phyloP scores from a whole-genome alignment of 2,329 filamentous ascomycete species.

The Stachybotrys chartarum region DNA sequence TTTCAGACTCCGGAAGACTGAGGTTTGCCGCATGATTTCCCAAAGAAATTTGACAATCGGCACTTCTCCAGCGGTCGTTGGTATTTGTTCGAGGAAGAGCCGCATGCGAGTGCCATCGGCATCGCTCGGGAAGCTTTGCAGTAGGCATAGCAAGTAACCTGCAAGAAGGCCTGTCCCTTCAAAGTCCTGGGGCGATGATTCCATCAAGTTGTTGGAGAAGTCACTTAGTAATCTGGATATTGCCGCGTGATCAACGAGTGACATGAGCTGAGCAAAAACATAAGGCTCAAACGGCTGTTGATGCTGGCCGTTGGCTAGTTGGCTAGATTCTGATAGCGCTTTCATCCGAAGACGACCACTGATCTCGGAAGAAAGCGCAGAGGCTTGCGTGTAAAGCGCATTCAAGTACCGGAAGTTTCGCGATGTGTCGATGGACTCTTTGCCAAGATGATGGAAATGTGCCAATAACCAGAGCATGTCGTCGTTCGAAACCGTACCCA shows the following conservation, averaged over 20 bases:
- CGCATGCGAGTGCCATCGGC: constrained; percentile 93
- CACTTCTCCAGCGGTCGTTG: constrained; percentile 47
- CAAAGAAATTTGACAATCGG: constrained; percentile 65
- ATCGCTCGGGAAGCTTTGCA: constrained; percentile 75
- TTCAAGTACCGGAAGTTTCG: constrained; percentile 37
- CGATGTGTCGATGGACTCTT: constrained; percentile 23
- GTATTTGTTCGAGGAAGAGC: constrained; percentile 57
- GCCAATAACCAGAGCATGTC: constrained; percentile 58
- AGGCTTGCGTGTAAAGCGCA: constrained; percentile 47
- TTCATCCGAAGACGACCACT: constrained; percentile 31
- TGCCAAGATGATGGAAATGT: constrained; percentile 55
- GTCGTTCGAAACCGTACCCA: constrained; percentile 22
- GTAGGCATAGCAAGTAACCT: constrained; percentile 76
- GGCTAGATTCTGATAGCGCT: constrained; percentile 4
- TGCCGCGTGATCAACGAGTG: constrained; percentile 67
- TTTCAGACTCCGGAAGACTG: constrained; percentile 25
- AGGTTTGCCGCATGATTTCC: constrained; percentile 48
- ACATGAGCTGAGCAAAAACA: constrained; percentile 58
- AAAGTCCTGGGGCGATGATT: constrained; percentile 21
- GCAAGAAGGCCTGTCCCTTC: constrained; percentile 59
- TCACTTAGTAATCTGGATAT: constrained; percentile 45
- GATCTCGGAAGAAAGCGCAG: constrained; percentile 44
- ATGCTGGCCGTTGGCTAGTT: constrained; percentile 10
- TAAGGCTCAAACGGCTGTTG: constrained; percentile 40
- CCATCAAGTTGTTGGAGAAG: constrained; percentile 21